Conservation (phyloP, 192 early-diverging fungal species). For the Coemansia biformis region DNA sequence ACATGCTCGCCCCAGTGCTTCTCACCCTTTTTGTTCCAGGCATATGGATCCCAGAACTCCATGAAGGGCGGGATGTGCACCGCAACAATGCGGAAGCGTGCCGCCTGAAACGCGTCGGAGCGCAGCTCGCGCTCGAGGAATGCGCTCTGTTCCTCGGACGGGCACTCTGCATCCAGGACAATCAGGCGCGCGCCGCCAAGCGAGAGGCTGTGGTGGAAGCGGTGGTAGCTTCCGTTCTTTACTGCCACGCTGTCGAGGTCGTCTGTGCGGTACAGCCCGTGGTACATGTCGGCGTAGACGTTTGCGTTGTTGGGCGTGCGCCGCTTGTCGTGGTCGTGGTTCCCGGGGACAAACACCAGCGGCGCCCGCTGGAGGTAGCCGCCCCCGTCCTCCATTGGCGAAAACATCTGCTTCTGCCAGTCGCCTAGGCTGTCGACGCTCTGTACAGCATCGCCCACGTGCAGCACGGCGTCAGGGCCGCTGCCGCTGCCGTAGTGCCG, state of each 20-base stretch:
- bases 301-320: conserved; percentile 51
- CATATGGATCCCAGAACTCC: conserved; percentile 68
- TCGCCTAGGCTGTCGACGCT: conserved; percentile 52
- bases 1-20: conserved; percentile 69
- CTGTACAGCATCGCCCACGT: conserved; percentile 69
- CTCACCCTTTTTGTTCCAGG: conserved; percentile 62
- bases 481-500: conserved; percentile 7
- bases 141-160: conserved; percentile 54
- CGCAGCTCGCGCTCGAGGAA: conserved; percentile 59
- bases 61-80: conserved; percentile 72
- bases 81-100: conserved; percentile 59
- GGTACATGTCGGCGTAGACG: conserved; percentile 42
- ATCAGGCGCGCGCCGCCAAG: conserved; percentile 61
- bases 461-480: conserved; percentile 53
- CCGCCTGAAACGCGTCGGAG: conserved; percentile 50
- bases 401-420: conserved; percentile 67
- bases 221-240: conserved; percentile 29
- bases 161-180: conserved; percentile 64
- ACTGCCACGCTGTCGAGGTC: conserved; percentile 9
- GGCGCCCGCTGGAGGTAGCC: conserved; percentile 55
- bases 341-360: conserved; percentile 67
- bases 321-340: conserved; percentile 64
- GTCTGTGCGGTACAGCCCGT: conserved; percentile 23
- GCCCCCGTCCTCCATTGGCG: conserved; percentile 56
- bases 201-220: conserved; percentile 36